Evolutionary conservation across 345 rosid species (phyloP).

Genomic region (Citropsis articulata): DNA sequence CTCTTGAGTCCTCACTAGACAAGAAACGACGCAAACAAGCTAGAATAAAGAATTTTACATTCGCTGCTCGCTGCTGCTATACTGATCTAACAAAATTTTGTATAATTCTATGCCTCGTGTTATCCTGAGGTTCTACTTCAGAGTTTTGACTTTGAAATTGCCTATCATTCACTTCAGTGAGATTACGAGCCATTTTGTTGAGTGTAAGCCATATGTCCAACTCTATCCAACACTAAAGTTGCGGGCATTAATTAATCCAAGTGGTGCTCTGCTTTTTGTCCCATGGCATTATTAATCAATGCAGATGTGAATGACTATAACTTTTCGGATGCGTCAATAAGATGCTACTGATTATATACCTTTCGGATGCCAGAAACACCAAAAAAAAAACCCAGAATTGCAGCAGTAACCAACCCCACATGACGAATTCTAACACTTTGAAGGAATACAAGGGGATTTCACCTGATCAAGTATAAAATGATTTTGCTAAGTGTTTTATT

Average conservation of each 20-base stretch:
- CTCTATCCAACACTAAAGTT: constrained; percentile 71
- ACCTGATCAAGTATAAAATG: constrained; percentile 49
- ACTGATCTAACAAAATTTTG: background rate
- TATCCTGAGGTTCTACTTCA: background rate
- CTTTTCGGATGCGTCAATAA: background rate
- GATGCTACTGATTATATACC: no score
- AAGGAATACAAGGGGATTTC: constrained; percentile 43
- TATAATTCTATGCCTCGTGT: background rate
- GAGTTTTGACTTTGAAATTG: constrained; percentile 22
- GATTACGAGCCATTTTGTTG: constrained; percentile 71
- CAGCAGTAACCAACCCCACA: constrained; percentile 44
- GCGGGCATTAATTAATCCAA: constrained; percentile 30
- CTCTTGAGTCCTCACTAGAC: background rate
- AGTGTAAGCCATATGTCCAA: constrained; percentile 76
- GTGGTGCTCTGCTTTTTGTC: constrained; percentile 2
- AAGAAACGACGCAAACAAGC: background rate
- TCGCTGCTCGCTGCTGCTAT: background rate
- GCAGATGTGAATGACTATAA: background rate
- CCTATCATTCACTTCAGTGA: constrained; percentile 81
- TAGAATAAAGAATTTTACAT: background rate
- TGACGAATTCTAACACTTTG: constrained; percentile 46
- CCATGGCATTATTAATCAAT: background rate
- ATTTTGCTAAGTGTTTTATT: background rate
- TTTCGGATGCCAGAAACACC: no score
- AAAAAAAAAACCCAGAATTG: constrained; percentile 21